Evolutionary conservation across 2,329 filamentous ascomycete species (phyloP).

Genomic region (Sclerotinia nivalis): DNA sequence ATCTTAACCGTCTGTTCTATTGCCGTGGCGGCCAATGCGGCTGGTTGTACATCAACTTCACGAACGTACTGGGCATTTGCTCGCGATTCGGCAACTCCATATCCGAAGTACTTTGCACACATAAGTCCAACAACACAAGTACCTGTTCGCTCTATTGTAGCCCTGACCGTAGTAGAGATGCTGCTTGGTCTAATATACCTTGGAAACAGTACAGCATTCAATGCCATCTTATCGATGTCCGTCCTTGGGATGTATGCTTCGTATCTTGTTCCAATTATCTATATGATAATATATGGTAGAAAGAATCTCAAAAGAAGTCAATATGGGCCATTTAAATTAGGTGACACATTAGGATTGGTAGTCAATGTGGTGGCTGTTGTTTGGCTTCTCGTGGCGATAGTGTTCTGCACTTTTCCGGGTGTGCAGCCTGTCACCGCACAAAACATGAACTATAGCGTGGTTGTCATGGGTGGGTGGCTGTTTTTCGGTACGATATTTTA

Average conservation of each 20-base stretch:
- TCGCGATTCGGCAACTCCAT: conserved; percentile 45
- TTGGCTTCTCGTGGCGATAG: conserved; percentile 48
- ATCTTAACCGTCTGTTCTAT: conserved; percentile 39
- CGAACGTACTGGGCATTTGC: conserved; percentile 50
- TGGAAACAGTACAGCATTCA: conserved; percentile 50
- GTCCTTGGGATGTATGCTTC: conserved; percentile 49
- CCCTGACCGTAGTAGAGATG: conserved; percentile 48
- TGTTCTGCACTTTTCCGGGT: conserved; percentile 50
- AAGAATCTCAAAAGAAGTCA: conserved; percentile 32
- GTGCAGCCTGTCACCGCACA: conserved; percentile 45
- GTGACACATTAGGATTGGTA: conserved; percentile 38
- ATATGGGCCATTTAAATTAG: conserved; percentile 41
- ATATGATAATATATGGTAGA: conserved; percentile 45
- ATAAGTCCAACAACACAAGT: conserved; percentile 42
- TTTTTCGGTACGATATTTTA: conserved; percentile 44
- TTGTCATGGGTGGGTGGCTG: conserved; percentile 47
- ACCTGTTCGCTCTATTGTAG: conserved; percentile 44
- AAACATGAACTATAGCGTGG: conserved; percentile 51
- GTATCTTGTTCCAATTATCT: conserved; percentile 46
- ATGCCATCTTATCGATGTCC: conserved; percentile 49
- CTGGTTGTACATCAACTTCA: conserved; percentile 47
- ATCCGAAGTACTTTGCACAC: conserved; percentile 44
- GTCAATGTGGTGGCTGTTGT: conserved; percentile 46
- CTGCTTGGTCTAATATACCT: conserved; percentile 51
- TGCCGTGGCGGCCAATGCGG: conserved; percentile 50